These are phyloP conservation scores for Botrytis tulipae DNA, from an alignment of 2,329 filamentous ascomycete species.

Conservation along the genomic window DNA sequence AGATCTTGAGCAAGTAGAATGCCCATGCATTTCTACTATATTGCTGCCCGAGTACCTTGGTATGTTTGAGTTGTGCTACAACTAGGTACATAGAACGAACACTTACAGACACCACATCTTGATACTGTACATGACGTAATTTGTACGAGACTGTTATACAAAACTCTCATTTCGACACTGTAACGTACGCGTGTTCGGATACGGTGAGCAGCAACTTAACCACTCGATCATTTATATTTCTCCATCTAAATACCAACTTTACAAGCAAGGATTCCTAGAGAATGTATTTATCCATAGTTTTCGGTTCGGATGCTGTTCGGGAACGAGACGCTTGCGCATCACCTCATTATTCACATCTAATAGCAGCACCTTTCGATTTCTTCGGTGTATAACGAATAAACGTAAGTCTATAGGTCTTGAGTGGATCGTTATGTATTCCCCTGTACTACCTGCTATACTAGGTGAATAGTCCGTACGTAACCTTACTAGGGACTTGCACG, in stretches of 20 bases:
- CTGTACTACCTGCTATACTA: not conserved
- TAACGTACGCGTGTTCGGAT: not conserved
- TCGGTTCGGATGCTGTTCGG: not conserved
- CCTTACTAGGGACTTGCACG: not conserved
- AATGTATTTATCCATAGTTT: not conserved
- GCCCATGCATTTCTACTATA: not conserved
- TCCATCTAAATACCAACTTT: not conserved
- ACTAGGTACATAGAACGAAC: not conserved
- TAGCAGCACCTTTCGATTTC: not conserved
- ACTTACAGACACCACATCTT: not conserved
- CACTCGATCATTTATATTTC: not conserved
- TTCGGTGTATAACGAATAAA: not conserved
- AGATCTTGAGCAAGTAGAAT: not conserved
- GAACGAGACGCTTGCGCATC: not conserved
- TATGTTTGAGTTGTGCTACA: not conserved
- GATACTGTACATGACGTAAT: not conserved
- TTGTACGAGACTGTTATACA: not conserved
- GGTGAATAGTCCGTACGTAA: conserved; percentile 1
- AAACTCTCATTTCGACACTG: not conserved
- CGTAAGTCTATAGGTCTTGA: not conserved
- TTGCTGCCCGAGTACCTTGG: not conserved
- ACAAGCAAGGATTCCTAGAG: not conserved
- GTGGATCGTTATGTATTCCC: not conserved
- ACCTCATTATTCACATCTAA: conserved; percentile 11
- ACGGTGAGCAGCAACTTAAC: not conserved